A percentile compares a stretch with the other conserved stretches of the same genome.
phyloP scores from a whole-genome alignment of 129 eudicot species.

The Tanacetum coccineum region DNA sequence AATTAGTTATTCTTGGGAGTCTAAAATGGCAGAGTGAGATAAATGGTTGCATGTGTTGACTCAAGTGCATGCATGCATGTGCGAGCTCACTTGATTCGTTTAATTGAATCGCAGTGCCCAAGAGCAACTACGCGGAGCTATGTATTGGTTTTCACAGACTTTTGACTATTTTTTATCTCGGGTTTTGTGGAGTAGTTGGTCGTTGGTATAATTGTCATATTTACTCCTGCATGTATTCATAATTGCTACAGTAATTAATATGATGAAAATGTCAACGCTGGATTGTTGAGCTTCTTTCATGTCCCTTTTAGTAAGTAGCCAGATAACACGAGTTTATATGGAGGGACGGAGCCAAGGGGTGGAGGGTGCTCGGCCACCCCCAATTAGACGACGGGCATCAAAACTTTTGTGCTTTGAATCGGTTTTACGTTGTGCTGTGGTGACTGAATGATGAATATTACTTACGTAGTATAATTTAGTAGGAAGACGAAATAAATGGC shows the following conservation, averaged over 20 bases:
- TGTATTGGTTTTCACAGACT: slow-evolving; percentile 5
- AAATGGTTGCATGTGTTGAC: not conserved
- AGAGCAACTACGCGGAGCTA: slow-evolving; percentile 9
- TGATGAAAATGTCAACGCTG: slow-evolving; percentile 6
- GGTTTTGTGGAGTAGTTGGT: slow-evolving; percentile 27
- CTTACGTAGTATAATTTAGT: too few species aligned
- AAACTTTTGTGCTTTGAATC: too few species aligned
- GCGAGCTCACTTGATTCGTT: not conserved
- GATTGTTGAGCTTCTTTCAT: not conserved
- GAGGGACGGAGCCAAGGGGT: too few species aligned
- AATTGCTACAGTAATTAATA: not conserved
- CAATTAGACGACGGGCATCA: too few species aligned
- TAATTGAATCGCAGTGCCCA: slow-evolving; percentile 11
- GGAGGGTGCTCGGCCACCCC: too few species aligned
- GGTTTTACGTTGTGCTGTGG: too few species aligned
- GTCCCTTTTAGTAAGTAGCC: too few species aligned
- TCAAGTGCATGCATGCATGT: not conserved
- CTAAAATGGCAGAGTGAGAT: not conserved
- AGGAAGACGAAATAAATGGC: too few species aligned
- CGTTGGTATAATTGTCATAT: slow-evolving; percentile 12
- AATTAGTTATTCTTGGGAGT: not conserved
- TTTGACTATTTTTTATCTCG: slow-evolving; percentile 12
- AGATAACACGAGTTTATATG: too few species aligned
- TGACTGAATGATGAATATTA: too few species aligned
- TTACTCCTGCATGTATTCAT: not conserved